phyloP scores from a whole-genome alignment of 2,329 filamentous ascomycete genomes.

The Rhynchosporium secalis region DNA sequence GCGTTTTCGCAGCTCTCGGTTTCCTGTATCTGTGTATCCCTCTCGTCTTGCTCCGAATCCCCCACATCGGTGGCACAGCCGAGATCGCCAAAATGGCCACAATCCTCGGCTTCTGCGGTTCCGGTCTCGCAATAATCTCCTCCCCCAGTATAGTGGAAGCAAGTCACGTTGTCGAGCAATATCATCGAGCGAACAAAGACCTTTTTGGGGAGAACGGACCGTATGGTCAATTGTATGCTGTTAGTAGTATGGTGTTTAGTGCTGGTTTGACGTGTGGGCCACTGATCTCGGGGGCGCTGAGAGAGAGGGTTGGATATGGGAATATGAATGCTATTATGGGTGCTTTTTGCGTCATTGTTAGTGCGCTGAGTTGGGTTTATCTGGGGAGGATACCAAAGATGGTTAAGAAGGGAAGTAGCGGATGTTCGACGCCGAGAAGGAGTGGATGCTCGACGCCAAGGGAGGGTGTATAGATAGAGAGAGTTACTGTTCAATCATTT shows the following conservation, averaged over 20 bases:
- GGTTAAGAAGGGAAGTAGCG: conserved; percentile 1
- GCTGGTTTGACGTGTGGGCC: conserved; percentile 61
- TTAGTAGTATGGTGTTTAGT: conserved; percentile 64
- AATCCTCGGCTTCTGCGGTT: conserved; percentile 49
- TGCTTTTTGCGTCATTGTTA: conserved; percentile 27
- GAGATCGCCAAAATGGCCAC: conserved; percentile 49
- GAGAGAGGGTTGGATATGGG: conserved; percentile 54
- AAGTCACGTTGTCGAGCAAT: conserved; percentile 54
- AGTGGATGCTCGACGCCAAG: background rate
- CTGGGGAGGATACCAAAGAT: conserved; percentile 24
- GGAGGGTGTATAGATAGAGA: background rate
- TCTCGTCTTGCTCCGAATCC: conserved; percentile 45
- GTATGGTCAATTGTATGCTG: conserved; percentile 65
- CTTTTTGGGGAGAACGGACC: conserved; percentile 58
- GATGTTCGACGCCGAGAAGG: background rate
- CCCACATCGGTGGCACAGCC: conserved; percentile 42
- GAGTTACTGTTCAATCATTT: background rate
- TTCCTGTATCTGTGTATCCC: conserved; percentile 30
- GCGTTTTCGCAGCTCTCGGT: conserved; percentile 39
- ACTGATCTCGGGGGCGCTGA: conserved; percentile 53
- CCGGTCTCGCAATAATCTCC: conserved; percentile 54
- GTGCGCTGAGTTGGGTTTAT: conserved; percentile 29
- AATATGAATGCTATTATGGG: conserved; percentile 48
- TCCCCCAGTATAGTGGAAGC: conserved; percentile 58
- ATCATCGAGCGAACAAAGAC: conserved; percentile 54